A percentile compares a stretch with the other conserved stretches of the same genome.
Conservation (phyloP, 208 protist genomes). For the Entamoeba invadens region DNA sequence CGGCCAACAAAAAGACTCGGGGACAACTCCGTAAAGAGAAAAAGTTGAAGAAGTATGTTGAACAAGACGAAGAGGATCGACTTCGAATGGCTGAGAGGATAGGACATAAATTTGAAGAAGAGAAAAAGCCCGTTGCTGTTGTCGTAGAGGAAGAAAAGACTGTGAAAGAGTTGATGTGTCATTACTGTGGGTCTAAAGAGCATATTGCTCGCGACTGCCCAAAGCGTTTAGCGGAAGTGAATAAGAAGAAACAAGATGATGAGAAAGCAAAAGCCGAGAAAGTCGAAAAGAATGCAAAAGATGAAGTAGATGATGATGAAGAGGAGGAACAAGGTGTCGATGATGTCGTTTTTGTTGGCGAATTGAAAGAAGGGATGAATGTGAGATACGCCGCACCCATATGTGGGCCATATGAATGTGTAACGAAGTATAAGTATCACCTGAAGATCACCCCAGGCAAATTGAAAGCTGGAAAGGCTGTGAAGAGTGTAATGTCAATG, state of each 20-base stretch:
- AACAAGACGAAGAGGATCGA: constrained; percentile 14
- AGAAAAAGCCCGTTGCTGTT: constrained; percentile 1
- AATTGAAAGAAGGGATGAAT: constrained; percentile 23
- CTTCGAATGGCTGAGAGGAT: background rate
- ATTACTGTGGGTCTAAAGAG: background rate
- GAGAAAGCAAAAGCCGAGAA: constrained; percentile 20
- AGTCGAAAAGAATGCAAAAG: constrained; percentile 18
- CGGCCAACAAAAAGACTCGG: constrained; percentile 13
- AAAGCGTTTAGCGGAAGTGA: constrained; percentile 11
- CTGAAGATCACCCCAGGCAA: constrained; percentile 57
- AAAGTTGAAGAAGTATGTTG: background rate
- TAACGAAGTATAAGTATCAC: constrained; percentile 54
- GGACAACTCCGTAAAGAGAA: constrained; percentile 17
- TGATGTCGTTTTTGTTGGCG: background rate
- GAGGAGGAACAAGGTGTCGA: background rate
- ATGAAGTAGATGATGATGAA: constrained; percentile 10
- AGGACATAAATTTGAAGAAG: background rate
- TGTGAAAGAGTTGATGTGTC: background rate
- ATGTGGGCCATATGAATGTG: constrained; percentile 45
- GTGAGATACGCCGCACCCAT: constrained; percentile 50
- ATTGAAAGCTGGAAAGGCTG: constrained; percentile 47
- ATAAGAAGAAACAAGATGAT: constrained; percentile 16
- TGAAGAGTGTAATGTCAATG: background rate
- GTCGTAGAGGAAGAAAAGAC: constrained; percentile 24
- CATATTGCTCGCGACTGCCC: background rate